phyloP scores from a whole-genome alignment of 352 stramenopile species.

The Halophytophthora batemanensis region DNA sequence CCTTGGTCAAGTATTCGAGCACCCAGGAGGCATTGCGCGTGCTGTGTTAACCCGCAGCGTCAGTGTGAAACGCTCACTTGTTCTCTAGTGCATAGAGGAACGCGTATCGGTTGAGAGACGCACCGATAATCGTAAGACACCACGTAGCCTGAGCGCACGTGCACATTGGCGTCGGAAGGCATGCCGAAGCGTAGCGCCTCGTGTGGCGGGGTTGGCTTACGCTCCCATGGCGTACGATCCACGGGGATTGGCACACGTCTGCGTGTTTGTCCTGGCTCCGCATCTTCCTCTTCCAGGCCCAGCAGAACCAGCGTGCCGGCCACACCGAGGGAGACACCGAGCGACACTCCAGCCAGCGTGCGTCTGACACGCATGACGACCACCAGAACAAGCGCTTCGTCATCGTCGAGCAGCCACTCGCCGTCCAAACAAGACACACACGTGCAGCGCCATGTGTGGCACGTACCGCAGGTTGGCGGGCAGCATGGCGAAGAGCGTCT shows the following conservation, averaged over 20 bases:
- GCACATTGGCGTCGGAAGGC: slow-evolving; percentile 66
- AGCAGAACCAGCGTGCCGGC: slow-evolving; percentile 41
- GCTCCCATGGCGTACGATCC: slow-evolving; percentile 10
- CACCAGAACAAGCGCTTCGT: background rate
- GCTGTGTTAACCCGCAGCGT: slow-evolving; percentile 16
- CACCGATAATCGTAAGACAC: slow-evolving; percentile 85
- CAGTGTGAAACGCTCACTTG: background rate
- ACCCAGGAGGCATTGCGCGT: slow-evolving; percentile 86
- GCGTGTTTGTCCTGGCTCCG: slow-evolving; percentile 1
- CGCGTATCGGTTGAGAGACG: background rate
- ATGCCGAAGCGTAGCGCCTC: slow-evolving; percentile 72
- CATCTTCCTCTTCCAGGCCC: slow-evolving; percentile 21
- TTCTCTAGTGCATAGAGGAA: too few relatives aligned
- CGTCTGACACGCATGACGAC: slow-evolving; percentile 12
- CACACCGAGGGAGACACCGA: slow-evolving; percentile 53
- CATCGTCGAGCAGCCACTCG: slow-evolving; percentile 6
- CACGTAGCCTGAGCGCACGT: slow-evolving; percentile 76
- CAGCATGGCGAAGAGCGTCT: slow-evolving; percentile 26
- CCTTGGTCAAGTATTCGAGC: slow-evolving; percentile 75
- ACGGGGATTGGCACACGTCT: slow-evolving; percentile 10
- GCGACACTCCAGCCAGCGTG: slow-evolving; percentile 38
- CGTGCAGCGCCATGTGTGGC: too few relatives aligned
- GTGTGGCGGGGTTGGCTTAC: slow-evolving; percentile 31
- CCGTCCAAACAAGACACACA: background rate
- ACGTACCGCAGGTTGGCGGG: slow-evolving; percentile 34